phyloP scores from a whole-genome alignment of 1,284 basidiomycete species.

The Marasmius oreades region DNA sequence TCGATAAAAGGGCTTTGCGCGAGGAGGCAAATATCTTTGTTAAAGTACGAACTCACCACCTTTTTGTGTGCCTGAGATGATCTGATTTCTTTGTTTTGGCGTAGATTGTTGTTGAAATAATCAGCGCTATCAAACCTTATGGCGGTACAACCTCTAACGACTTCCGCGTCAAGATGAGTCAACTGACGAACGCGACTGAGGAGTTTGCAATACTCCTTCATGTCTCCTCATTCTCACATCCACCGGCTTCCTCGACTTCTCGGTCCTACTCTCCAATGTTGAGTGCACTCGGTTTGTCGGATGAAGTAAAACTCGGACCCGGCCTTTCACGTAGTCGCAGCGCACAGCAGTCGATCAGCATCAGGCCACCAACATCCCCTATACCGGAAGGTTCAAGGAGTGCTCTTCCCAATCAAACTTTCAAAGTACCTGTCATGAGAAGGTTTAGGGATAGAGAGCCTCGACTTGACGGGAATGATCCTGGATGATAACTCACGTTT shows the following conservation, averaged over 20 bases:
- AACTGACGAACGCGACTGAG: slow-evolving; percentile 73
- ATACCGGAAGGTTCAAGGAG: slow-evolving; percentile 40
- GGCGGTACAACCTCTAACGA: slow-evolving; percentile 50
- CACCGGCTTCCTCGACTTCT: slow-evolving; percentile 41
- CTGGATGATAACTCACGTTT: slow-evolving; percentile 8
- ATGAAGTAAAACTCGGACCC: slow-evolving; percentile 31
- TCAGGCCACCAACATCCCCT: slow-evolving; percentile 35
- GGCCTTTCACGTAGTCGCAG: slow-evolving; percentile 62
- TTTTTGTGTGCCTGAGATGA: background rate
- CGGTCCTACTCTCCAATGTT: slow-evolving; percentile 60
- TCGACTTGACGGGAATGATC: slow-evolving; percentile 9
- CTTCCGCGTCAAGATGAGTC: slow-evolving; percentile 64
- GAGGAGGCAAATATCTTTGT: slow-evolving; percentile 72
- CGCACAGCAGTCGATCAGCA: slow-evolving; percentile 42
- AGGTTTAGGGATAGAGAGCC: slow-evolving; percentile 11
- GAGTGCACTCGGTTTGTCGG: slow-evolving; percentile 7
- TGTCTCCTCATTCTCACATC: slow-evolving; percentile 72
- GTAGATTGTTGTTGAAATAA: slow-evolving; percentile 70
- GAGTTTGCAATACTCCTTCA: slow-evolving; percentile 76
- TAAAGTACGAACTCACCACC: slow-evolving; percentile 45
- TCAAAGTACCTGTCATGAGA: slow-evolving; percentile 13
- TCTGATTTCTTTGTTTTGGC: slow-evolving; percentile 13
- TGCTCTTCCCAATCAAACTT: slow-evolving; percentile 12
- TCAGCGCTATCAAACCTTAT: slow-evolving; percentile 60
- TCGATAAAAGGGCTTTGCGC: slow-evolving; percentile 55